Conservation (phyloP, 371 early-diverging fungal species). For the Nematocida parisii region DNA sequence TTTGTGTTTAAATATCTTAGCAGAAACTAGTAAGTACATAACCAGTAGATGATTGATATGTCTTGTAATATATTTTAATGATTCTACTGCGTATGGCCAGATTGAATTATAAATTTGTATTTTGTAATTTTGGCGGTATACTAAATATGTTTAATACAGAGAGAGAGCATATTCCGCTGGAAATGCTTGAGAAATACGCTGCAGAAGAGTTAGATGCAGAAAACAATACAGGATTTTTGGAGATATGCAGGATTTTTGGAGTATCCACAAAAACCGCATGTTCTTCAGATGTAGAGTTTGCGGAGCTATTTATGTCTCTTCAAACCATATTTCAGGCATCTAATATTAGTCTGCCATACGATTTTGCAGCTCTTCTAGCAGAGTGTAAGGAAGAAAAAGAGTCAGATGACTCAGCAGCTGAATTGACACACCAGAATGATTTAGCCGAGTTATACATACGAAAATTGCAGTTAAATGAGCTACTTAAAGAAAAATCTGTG, state of each 20-base stretch:
- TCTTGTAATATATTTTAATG: too few species aligned
- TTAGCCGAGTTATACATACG: background rate
- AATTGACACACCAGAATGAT: background rate
- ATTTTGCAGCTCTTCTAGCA: background rate
- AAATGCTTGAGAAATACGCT: slow-evolving; percentile 15
- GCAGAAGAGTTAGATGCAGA: slow-evolving; percentile 10
- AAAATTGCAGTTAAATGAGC: background rate
- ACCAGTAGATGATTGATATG: too few species aligned
- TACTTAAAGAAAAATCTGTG: slow-evolving; percentile 1
- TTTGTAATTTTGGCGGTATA: too few species aligned
- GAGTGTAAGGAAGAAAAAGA: slow-evolving; percentile 19
- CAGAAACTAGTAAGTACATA: background rate
- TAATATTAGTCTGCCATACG: slow-evolving; percentile 2
- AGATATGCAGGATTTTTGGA: slow-evolving; percentile 8
- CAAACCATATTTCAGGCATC: background rate
- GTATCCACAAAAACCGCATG: background rate
- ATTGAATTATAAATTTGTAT: too few species aligned
- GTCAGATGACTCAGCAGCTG: slow-evolving; percentile 17
- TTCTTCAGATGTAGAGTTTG: background rate
- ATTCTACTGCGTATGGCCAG: too few species aligned
- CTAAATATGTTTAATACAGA: background rate
- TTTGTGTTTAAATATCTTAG: too few species aligned
- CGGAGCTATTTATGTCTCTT: background rate
- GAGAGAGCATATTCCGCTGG: background rate
- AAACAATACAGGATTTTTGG: slow-evolving; percentile 10